These are phyloP conservation scores for Haplographium delicatum DNA, from an alignment of 495 filamentous ascomycete genomes.

Conservation along the genomic window DNA sequence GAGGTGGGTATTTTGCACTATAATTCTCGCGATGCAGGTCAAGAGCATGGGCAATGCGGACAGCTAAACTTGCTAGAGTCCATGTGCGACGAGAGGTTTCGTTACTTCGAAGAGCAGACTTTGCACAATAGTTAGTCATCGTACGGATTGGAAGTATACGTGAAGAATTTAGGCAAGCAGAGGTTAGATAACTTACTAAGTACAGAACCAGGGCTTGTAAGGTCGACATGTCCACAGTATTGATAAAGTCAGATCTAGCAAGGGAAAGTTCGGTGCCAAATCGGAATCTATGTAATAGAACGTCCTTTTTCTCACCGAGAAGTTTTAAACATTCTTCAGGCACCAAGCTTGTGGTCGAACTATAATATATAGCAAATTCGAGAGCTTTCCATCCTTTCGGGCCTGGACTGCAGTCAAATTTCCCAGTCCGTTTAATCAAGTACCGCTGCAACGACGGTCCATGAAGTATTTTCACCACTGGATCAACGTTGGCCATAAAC, in stretches of 20 bases:
- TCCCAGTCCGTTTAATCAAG: conserved; percentile 18
- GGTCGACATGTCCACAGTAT: conserved; percentile 37
- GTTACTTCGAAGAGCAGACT: neutral
- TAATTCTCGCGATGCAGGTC: conserved; percentile 69
- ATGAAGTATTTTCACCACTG: conserved; percentile 40
- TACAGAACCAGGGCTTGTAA: conserved; percentile 48
- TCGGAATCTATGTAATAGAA: conserved; percentile 34
- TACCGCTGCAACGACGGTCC: conserved; percentile 32
- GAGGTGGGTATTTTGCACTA: conserved; percentile 55
- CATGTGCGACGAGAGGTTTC: conserved; percentile 31
- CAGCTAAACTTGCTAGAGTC: conserved; percentile 62
- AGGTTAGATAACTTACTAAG: conserved; percentile 30
- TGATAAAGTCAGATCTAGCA: conserved; percentile 30
- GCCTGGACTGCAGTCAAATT: conserved; percentile 3
- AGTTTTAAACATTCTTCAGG: conserved; percentile 30
- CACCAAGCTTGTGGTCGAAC: conserved; percentile 33
- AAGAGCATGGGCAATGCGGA: conserved; percentile 74
- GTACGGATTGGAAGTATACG: neutral
- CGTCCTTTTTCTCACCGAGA: conserved; percentile 34
- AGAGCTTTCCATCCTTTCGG: conserved; percentile 32
- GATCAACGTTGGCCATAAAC: conserved; percentile 30
- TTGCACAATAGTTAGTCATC: neutral
- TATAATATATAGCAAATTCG: conserved; percentile 42
- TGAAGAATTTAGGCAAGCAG: too few relatives aligned
- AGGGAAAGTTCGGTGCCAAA: conserved; percentile 37